These are phyloP conservation scores for Aspergillus udagawae DNA, from an alignment of 2,329 filamentous ascomycete genomes.

Conservation along the genomic window DNA sequence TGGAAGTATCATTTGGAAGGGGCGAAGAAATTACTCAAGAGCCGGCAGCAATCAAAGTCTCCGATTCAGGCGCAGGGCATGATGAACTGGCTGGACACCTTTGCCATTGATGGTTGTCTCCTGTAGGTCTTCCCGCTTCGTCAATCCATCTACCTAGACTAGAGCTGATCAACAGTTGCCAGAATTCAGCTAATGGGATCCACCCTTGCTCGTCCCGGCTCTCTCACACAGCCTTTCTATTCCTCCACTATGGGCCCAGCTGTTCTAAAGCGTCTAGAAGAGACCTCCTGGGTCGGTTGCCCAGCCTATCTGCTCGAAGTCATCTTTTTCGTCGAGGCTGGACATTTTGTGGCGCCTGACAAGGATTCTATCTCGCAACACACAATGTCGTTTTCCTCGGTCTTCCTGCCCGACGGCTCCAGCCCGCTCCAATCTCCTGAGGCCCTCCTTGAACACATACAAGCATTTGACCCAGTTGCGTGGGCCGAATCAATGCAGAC, in stretches of 20 bases:
- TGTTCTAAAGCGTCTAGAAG: constrained; percentile 36
- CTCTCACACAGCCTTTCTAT: constrained; percentile 37
- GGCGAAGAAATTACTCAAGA: constrained; percentile 45
- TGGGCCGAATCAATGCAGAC: constrained; percentile 38
- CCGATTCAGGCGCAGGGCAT: constrained; percentile 17
- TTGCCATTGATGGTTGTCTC: constrained; percentile 36
- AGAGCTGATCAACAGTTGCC: neutral
- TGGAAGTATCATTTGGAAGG: constrained; percentile 52
- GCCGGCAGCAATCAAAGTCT: constrained; percentile 25
- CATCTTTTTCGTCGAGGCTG: constrained; percentile 38
- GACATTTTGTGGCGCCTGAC: constrained; percentile 31
- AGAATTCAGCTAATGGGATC: constrained; percentile 43
- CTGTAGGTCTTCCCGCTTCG: constrained; percentile 22
- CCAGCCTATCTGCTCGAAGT: constrained; percentile 39
- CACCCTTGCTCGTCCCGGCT: constrained; percentile 37
- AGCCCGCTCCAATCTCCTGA: constrained; percentile 29
- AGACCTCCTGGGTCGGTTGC: constrained; percentile 40
- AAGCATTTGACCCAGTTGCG: constrained; percentile 33
- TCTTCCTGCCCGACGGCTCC: constrained; percentile 22
- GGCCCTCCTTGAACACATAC: constrained; percentile 34
- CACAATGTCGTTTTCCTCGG: constrained; percentile 23
- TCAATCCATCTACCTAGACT: neutral
- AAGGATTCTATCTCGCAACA: constrained; percentile 22
- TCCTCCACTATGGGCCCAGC: constrained; percentile 32
- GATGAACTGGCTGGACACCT: constrained; percentile 32